A percentile compares a stretch with the other conserved stretches of the same genome.
Evolutionary conservation across 2,329 filamentous ascomycete species (phyloP).

Genomic region (Penicillium expansum): DNA sequence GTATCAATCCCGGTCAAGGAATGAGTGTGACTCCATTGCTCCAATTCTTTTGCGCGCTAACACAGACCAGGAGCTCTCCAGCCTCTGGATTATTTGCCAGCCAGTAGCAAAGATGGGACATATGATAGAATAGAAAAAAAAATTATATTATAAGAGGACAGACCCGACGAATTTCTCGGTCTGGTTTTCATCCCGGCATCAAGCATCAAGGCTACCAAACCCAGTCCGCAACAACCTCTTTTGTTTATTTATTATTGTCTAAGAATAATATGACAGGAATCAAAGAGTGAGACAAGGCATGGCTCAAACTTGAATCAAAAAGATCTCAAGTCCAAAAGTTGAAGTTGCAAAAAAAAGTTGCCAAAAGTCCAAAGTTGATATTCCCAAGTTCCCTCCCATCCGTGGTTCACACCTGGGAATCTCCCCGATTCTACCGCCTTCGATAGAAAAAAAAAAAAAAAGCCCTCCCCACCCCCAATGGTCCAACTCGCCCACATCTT

Average conservation of each 20-base stretch:
- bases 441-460: slow-evolving; percentile 27
- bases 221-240: not conserved
- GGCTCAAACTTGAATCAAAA: not conserved
- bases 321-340: not conserved
- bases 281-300: not conserved
- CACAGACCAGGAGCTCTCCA: slow-evolving; percentile 31
- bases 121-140: slow-evolving; percentile 2
- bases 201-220: not conserved
- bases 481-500: slow-evolving; percentile 30
- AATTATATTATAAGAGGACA: slow-evolving; percentile 16
- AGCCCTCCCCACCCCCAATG: slow-evolving; percentile 22
- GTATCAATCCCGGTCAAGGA: slow-evolving; percentile 12
- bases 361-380: not conserved
- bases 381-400: not conserved
- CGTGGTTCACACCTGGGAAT: slow-evolving; percentile 17
- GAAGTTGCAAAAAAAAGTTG: not conserved
- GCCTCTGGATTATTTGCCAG: slow-evolving; percentile 31
- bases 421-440: slow-evolving; percentile 40
- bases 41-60: slow-evolving; percentile 31
- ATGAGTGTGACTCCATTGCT: slow-evolving; percentile 30
- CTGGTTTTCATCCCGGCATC: slow-evolving; percentile 2
- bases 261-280: not conserved
- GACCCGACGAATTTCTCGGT: slow-evolving; percentile 8
- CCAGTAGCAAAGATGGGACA: slow-evolving; percentile 17
- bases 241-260: not conserved